phyloP scores from a whole-genome alignment of 768 basidiomycete genomes.

The Termitomyces sp. region DNA sequence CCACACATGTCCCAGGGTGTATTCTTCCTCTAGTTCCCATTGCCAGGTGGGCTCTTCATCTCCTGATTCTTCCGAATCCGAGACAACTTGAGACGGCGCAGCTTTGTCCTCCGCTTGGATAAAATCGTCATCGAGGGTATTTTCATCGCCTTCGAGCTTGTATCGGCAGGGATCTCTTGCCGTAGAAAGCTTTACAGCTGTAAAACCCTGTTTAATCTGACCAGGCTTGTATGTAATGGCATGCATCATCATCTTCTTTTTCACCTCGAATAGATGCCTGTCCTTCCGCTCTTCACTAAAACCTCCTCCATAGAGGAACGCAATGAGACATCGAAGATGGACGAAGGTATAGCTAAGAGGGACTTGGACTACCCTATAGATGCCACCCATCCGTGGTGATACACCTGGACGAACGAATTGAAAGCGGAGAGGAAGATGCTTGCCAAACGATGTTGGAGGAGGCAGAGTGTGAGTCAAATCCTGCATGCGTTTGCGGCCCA shows the following conservation, averaged over 20 bases:
- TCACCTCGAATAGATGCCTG: slow-evolving; percentile 60
- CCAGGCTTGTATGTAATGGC: slow-evolving; percentile 38
- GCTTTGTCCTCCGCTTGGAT: slow-evolving; percentile 18
- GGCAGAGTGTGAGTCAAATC: slow-evolving; percentile 35
- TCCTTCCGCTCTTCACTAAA: slow-evolving; percentile 18
- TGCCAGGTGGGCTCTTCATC: slow-evolving; percentile 46
- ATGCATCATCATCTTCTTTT: slow-evolving; percentile 40
- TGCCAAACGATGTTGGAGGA: slow-evolving; percentile 43
- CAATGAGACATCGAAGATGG: slow-evolving; percentile 57
- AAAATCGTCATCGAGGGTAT: slow-evolving; percentile 23
- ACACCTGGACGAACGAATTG: slow-evolving; percentile 42
- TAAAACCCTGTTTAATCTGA: slow-evolving; percentile 45
- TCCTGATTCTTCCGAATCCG: slow-evolving; percentile 20
- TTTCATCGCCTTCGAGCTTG: slow-evolving; percentile 23
- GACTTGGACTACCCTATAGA: slow-evolving; percentile 64
- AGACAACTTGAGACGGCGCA: slow-evolving; percentile 24
- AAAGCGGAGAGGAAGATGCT: slow-evolving; percentile 61
- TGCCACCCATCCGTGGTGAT: slow-evolving; percentile 36
- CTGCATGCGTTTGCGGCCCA: slow-evolving; percentile 49
- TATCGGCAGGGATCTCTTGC: slow-evolving; percentile 48
- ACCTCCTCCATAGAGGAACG: slow-evolving; percentile 50
- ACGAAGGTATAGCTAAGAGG: slow-evolving; percentile 67
- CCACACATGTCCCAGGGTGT: slow-evolving; percentile 57
- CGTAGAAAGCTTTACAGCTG: slow-evolving; percentile 48
- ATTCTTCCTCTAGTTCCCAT: slow-evolving; percentile 71